Base-by-base conservation (phyloP, 1,139 yeast genomes). In the Tardiomyces depauwii region DNA sequence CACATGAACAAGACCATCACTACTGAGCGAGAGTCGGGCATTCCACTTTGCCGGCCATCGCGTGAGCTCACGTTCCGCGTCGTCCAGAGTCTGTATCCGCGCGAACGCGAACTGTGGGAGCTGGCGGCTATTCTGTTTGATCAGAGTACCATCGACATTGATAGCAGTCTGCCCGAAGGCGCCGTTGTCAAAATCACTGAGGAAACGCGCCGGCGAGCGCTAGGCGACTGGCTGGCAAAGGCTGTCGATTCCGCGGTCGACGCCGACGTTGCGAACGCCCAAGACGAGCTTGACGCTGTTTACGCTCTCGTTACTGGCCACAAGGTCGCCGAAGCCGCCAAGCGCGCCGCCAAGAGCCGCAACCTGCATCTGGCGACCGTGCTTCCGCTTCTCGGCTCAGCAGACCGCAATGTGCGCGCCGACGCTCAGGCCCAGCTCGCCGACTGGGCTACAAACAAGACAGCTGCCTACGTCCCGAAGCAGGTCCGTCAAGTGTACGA, bases 361-460 rank as follows among this genome's bases (percentile, higher is more conserved):
- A 82, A 83, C 55, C 65, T 74, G 10, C 95, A 88, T 60, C 64
- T 89, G 33, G 78, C 95, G 0, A 78, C 77, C 0, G 57, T 86
- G 25, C 63, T 89, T n/a, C 74, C 95, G 0, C 64, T 84, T 44
- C 64, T 83, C 13, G 95, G 85, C 40, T 76, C 91, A 0, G 80
- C 82, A 52, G 57, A 50, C 27, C n/a, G n/a, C 36, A 11, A 30
- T 10, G 36, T 30, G 5, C n/a, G 36, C n/a, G 84, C 80, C 54
- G 70, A 71, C 0, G 89, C 96, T 0, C 54, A 59, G 6, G 63
- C 66, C 36, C 96, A 88, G 61, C 63, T 89, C 19, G 65, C 67
- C 2, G 77, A 73, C 44, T 89, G 97, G 97, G 59, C 61, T 13
- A 64, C 63, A 1, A 65, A 65, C n/a, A 63, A 71, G 4, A 54